These are phyloP conservation scores for Pseudevernia furfuracea DNA, from an alignment of 495 filamentous ascomycete species.

Conservation along the genomic window DNA sequence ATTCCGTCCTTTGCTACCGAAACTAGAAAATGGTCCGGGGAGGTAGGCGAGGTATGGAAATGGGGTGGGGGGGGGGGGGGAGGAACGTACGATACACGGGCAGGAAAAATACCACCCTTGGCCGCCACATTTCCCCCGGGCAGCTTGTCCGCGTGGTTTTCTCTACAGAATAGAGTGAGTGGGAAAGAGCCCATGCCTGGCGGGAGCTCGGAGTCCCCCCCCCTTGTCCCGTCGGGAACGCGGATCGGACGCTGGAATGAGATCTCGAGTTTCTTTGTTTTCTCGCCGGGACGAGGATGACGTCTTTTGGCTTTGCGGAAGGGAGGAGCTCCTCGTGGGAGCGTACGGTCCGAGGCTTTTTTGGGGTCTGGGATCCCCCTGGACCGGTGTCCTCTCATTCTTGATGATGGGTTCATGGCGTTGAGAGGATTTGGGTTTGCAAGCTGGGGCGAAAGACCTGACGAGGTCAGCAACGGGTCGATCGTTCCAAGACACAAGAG, in stretches of 20 bases:
- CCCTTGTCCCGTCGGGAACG: slow-evolving; percentile 40
- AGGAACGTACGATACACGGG: slow-evolving; percentile 33
- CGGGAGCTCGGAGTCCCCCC: slow-evolving; percentile 31
- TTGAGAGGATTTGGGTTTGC: background rate
- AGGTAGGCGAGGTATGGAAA: too few relatives aligned
- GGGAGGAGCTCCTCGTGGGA: background rate
- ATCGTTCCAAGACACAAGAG: background rate
- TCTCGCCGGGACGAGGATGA: slow-evolving; percentile 6
- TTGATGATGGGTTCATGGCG: background rate
- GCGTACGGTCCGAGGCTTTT: background rate
- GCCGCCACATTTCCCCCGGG: slow-evolving; percentile 28
- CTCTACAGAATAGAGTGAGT: slow-evolving; percentile 31
- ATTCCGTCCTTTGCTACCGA: too few relatives aligned
- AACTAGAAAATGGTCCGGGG: too few relatives aligned
- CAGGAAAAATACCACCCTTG: slow-evolving; percentile 43
- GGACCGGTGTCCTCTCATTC: background rate
- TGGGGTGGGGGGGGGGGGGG: too few relatives aligned
- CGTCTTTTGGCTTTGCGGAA: slow-evolving; percentile 5
- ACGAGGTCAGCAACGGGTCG: background rate
- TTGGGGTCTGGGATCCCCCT: background rate
- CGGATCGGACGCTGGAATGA: slow-evolving; percentile 39
- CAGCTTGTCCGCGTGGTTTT: slow-evolving; percentile 28
- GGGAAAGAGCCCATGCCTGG: slow-evolving; percentile 36
- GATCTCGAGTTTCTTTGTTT: slow-evolving; percentile 4
- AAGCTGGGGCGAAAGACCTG: background rate